Evolutionary conservation across 306 rosid genomes (phyloP).

Genomic region (Rosa lucieae): DNA sequence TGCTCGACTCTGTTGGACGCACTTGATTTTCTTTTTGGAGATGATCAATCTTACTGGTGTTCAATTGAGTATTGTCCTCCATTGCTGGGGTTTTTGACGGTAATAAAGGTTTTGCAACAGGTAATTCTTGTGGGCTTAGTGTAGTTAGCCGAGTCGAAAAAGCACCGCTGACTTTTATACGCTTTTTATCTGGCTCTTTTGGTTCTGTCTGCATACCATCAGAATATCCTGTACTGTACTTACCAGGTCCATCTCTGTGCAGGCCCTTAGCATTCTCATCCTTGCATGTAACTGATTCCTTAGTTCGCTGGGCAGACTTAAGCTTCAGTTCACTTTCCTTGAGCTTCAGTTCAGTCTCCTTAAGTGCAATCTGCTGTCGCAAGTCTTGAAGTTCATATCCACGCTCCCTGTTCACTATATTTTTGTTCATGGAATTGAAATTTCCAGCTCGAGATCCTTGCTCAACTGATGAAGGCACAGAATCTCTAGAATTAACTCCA

Average conservation of each 20-base stretch:
- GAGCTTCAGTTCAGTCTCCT: conserved; percentile 57
- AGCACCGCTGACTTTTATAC: conserved; percentile 53
- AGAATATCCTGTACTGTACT: conserved; percentile 32
- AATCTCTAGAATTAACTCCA: conserved; percentile 52
- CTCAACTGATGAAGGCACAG: conserved; percentile 39
- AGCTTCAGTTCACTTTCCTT: conserved; percentile 80
- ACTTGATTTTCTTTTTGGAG: conserved; percentile 40
- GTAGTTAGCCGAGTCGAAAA: conserved; percentile 34
- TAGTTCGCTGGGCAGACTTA: conserved; percentile 65
- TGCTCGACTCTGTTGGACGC: conserved; percentile 44
- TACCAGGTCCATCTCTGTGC: conserved; percentile 43
- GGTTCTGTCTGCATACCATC: conserved; percentile 44
- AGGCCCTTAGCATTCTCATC: conserved; percentile 42
- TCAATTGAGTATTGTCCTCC: conserved; percentile 33
- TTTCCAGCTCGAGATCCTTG: conserved; percentile 56
- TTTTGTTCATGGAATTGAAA: conserved; percentile 43
- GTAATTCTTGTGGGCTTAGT: conserved; percentile 39
- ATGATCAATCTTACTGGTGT: conserved; percentile 35
- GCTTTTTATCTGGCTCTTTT: conserved; percentile 69
- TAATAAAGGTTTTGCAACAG: conserved; percentile 36
- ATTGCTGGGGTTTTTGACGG: conserved; percentile 43
- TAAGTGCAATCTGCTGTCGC: conserved; percentile 87
- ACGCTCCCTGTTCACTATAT: conserved; percentile 41
- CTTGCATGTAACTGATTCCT: conserved; percentile 55
- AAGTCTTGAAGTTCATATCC: conserved; percentile 79